Evolutionary conservation across 2,329 filamentous ascomycete genomes (phyloP).

Genomic region (Magnaporthiopsis rhizophila): DNA sequence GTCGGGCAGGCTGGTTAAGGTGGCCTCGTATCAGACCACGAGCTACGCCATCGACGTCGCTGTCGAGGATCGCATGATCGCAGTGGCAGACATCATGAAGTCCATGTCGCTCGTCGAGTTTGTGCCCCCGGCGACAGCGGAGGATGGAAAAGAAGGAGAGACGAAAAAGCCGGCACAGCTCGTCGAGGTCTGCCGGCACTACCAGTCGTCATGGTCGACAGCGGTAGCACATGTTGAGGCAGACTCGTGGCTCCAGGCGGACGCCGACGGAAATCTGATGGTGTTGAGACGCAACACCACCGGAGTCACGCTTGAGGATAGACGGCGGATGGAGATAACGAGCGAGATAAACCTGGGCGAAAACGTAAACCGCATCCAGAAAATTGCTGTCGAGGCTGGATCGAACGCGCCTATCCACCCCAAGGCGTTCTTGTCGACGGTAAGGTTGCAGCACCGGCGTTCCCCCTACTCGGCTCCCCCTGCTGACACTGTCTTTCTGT

Average conservation of each 20-base stretch:
- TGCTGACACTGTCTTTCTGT: conserved; percentile 2
- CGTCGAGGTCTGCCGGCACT: conserved; percentile 70
- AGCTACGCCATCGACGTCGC: conserved; percentile 78
- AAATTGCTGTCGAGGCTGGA: conserved; percentile 58
- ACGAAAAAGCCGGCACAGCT: conserved; percentile 45
- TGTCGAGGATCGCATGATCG: conserved; percentile 66
- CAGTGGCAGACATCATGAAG: conserved; percentile 90
- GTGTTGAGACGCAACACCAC: conserved; percentile 65
- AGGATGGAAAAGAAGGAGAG: conserved; percentile 12
- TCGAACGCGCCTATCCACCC: conserved; percentile 65
- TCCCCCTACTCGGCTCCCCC: neutral
- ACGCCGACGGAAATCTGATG: conserved; percentile 80
- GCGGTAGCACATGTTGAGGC: conserved; percentile 60
- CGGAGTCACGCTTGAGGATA: conserved; percentile 69
- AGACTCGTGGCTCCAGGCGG: conserved; percentile 72
- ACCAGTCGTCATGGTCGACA: conserved; percentile 74
- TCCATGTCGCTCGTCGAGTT: conserved; percentile 75
- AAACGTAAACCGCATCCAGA: conserved; percentile 82
- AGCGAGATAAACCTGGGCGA: conserved; percentile 84
- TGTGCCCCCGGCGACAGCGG: conserved; percentile 35
- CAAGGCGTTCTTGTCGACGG: conserved; percentile 81
- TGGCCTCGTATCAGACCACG: conserved; percentile 70
- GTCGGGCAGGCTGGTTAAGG: conserved; percentile 54
- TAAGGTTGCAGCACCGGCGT: conserved; percentile 35
- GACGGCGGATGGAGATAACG: conserved; percentile 59